A percentile compares a stretch with the other conserved stretches of the same genome.
phyloP scores from a whole-genome alignment of 192 early-diverging fungal genomes.

The Kickxella alabastrina region DNA sequence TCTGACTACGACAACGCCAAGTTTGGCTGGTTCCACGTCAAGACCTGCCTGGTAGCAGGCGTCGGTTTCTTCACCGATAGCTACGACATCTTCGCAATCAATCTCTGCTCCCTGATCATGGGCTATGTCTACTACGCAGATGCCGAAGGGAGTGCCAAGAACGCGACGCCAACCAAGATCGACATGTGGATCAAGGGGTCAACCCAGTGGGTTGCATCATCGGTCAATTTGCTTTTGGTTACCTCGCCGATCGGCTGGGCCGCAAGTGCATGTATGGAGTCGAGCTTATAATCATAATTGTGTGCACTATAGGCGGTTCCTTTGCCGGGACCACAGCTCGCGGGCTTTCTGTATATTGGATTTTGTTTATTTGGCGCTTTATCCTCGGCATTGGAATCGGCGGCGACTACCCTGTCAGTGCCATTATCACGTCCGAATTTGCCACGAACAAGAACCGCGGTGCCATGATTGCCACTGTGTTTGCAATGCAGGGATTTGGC shows the following conservation, averaged over 20 bases:
- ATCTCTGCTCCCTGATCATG: slow-evolving; percentile 80
- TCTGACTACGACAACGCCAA: slow-evolving; percentile 61
- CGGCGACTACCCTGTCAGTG: slow-evolving; percentile 89
- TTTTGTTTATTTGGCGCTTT: slow-evolving; percentile 82
- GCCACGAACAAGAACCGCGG: slow-evolving; percentile 74
- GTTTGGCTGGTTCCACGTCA: slow-evolving; percentile 72
- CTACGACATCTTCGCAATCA: slow-evolving; percentile 90
- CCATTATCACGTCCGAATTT: slow-evolving; percentile 90
- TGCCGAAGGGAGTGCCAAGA: slow-evolving; percentile 16
- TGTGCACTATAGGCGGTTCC: slow-evolving; percentile 74
- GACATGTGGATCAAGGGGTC: slow-evolving; percentile 84
- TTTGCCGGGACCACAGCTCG: slow-evolving; percentile 61
- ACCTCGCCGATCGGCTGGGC: slow-evolving; percentile 80
- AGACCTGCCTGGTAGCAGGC: slow-evolving; percentile 67
- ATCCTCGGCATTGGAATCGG: slow-evolving; percentile 89
- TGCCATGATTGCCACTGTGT: slow-evolving; percentile 85
- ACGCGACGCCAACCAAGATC: slow-evolving; percentile 58
- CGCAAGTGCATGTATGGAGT: slow-evolving; percentile 89
- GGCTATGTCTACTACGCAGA: slow-evolving; percentile 60
- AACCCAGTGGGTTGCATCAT: slow-evolving; percentile 82
- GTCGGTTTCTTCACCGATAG: slow-evolving; percentile 87
- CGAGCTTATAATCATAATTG: slow-evolving; percentile 85
- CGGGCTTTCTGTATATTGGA: slow-evolving; percentile 60
- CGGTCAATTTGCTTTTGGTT: slow-evolving; percentile 86
- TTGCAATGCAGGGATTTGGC: slow-evolving; percentile 92